A percentile compares a stretch with the other conserved stretches of the same genome.
Conservation (phyloP, 331 rosid genomes). For the Acacia pycnantha region DNA sequence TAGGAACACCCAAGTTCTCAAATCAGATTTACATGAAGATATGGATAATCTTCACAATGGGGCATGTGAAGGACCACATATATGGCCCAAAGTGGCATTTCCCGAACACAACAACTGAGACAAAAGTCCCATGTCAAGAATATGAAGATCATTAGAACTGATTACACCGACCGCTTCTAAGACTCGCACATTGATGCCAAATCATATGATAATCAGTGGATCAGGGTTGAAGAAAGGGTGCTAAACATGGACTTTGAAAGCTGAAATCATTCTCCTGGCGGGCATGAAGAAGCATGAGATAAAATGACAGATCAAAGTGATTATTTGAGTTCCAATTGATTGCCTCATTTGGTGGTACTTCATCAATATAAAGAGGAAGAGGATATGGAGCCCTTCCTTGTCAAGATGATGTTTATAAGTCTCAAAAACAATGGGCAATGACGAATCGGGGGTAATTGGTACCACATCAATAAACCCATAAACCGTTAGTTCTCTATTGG, state of each 20-base stretch:
- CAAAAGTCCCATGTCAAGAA: constrained; percentile 84
- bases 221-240: constrained; percentile 88
- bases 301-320: constrained; percentile 79
- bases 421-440: constrained; percentile 66
- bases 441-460: constrained; percentile 70
- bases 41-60: constrained; percentile 70
- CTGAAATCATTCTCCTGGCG: constrained; percentile 53
- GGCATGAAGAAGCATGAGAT: constrained; percentile 96
- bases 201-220: constrained; percentile 97
- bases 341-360: constrained; percentile 55
- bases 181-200: constrained; percentile 90
- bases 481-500: too few species aligned
- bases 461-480: constrained; percentile 94
- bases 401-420: constrained; percentile 73
- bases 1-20: constrained; percentile 83
- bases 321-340: constrained; percentile 37
- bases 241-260: constrained; percentile 76
- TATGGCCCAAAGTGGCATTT: constrained; percentile 97
- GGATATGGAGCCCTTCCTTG: constrained; percentile 82
- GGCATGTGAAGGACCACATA: constrained; percentile 94
- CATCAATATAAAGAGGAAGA: constrained; percentile 81
- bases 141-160: constrained; percentile 78
- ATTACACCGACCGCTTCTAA: constrained; percentile 93
- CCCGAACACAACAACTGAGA: constrained; percentile 79
- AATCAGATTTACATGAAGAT: constrained; percentile 78